Evolutionary conservation across 148 eudicot genomes (phyloP).

Genomic region (Silene latifolia): DNA sequence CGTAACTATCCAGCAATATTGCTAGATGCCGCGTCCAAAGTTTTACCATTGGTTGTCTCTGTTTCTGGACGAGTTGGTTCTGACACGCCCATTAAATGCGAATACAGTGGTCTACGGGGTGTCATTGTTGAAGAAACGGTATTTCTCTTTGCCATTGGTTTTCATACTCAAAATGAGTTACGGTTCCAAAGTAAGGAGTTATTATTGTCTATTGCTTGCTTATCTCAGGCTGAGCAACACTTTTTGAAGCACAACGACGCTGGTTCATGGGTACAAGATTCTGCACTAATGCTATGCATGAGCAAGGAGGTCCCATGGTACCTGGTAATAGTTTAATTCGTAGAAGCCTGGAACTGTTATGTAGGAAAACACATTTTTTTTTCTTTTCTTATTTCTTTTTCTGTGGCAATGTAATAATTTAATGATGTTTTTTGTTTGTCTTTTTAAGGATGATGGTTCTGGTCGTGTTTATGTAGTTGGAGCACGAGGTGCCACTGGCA

Average conservation of each 20-base stretch:
- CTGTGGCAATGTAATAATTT: conserved; percentile 1
- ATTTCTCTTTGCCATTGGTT: conserved; percentile 13
- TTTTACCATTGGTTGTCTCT: conserved; percentile 77
- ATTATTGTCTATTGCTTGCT: not conserved
- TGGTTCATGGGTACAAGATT: conserved; percentile 99
- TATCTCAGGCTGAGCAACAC: conserved; percentile 85
- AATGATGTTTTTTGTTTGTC: not conserved
- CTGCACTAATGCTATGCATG: conserved; percentile 83
- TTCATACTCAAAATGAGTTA: not conserved
- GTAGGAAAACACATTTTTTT: not conserved
- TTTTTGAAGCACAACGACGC: conserved; percentile 95
- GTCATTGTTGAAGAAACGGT: conserved; percentile 96
- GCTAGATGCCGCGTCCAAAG: conserved; percentile 77
- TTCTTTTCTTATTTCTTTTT: not conserved
- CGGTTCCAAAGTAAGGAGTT: not conserved
- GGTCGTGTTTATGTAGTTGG: conserved; percentile 78
- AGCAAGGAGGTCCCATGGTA: conserved; percentile 95
- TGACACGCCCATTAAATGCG: conserved; percentile 78
- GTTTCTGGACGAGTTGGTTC: conserved; percentile 96
- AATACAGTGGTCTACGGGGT: conserved; percentile 84
- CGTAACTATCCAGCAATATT: conserved; percentile 53
- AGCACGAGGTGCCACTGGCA: conserved; percentile 81
- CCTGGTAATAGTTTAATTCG: conserved; percentile 45
- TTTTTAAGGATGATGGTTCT: conserved; percentile 82
- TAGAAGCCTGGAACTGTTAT: not conserved